Evolutionary conservation across 805 yeast genomes (phyloP).

Genomic region (Pichia gijzeniarum): DNA sequence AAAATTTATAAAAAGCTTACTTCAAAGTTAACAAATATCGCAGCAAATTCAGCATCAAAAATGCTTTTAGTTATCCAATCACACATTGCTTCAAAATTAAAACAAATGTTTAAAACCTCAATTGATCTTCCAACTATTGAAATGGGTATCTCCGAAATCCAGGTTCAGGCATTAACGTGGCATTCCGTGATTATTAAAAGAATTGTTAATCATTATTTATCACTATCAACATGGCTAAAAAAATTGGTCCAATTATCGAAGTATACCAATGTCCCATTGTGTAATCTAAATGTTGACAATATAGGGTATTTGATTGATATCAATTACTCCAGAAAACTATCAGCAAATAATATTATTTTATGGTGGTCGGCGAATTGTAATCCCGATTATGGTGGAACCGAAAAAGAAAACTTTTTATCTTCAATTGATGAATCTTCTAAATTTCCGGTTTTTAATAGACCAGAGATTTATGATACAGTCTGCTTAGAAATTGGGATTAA

Average conservation of each 20-base stretch:
- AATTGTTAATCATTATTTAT: slow-evolving; percentile 62
- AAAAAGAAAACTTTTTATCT: slow-evolving; percentile 46
- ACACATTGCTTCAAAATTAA: slow-evolving; percentile 45
- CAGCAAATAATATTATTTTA: slow-evolving; percentile 58
- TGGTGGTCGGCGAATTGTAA: slow-evolving; percentile 89
- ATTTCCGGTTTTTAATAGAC: slow-evolving; percentile 65
- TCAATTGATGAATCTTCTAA: slow-evolving; percentile 48
- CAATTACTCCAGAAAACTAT: slow-evolving; percentile 73
- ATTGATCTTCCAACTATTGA: slow-evolving; percentile 56
- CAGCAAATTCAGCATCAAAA: slow-evolving; percentile 61
- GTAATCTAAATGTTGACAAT: slow-evolving; percentile 76
- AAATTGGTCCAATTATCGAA: slow-evolving; percentile 59
- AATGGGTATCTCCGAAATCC: slow-evolving; percentile 50
- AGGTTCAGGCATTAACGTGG: slow-evolving; percentile 78
- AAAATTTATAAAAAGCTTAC: slow-evolving; percentile 56
- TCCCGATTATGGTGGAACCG: slow-evolving; percentile 82
- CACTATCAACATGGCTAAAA: slow-evolving; percentile 65
- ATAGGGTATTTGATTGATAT: slow-evolving; percentile 77
- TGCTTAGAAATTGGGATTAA: slow-evolving; percentile 71
- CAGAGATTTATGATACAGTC: slow-evolving; percentile 75
- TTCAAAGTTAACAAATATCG: slow-evolving; percentile 44
- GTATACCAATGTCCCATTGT: slow-evolving; percentile 77
- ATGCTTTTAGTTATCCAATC: slow-evolving; percentile 70
- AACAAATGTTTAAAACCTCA: slow-evolving; percentile 40
- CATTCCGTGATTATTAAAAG: slow-evolving; percentile 59